phyloP scores from a whole-genome alignment of 208 protist genomes.

The Trypanosoma conorhini region DNA sequence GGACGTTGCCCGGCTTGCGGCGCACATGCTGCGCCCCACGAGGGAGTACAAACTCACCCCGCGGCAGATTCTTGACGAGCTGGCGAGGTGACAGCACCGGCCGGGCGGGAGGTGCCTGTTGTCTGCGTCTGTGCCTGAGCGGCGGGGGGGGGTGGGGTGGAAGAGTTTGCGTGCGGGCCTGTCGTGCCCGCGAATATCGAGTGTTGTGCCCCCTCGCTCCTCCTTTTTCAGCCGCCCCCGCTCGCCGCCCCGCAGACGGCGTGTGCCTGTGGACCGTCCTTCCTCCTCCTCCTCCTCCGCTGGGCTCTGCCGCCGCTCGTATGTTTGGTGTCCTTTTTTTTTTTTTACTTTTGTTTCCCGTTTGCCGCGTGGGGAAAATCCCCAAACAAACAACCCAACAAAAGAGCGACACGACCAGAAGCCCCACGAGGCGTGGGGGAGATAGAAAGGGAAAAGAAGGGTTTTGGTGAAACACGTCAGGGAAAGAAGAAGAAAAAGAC shows the following conservation, averaged over 20 bases:
- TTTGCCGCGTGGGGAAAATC: background rate
- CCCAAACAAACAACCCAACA: background rate
- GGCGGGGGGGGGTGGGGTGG: background rate
- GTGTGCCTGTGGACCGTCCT: background rate
- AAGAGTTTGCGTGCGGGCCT: background rate
- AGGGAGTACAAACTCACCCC: slow-evolving; percentile 20
- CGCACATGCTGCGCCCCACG: slow-evolving; percentile 8
- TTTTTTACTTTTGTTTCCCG: background rate
- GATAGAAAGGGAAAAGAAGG: background rate
- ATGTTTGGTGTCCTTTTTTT: slow-evolving; percentile 9
- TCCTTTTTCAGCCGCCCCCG: slow-evolving; percentile 6
- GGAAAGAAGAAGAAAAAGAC: background rate
- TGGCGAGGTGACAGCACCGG: background rate
- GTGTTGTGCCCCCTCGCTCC: slow-evolving; percentile 10
- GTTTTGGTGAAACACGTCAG: background rate
- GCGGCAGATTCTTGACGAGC: slow-evolving; percentile 10
- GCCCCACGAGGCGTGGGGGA: background rate
- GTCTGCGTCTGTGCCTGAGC: background rate
- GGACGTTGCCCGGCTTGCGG: slow-evolving; percentile 3
- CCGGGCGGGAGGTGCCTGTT: too few relatives aligned
- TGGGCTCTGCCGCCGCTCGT: background rate
- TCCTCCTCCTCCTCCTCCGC: background rate
- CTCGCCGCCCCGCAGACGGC: background rate
- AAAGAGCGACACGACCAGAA: background rate
- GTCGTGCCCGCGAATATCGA: background rate